phyloP scores from a whole-genome alignment of 208 protist genomes.

The Wallacemonas sp. region DNA sequence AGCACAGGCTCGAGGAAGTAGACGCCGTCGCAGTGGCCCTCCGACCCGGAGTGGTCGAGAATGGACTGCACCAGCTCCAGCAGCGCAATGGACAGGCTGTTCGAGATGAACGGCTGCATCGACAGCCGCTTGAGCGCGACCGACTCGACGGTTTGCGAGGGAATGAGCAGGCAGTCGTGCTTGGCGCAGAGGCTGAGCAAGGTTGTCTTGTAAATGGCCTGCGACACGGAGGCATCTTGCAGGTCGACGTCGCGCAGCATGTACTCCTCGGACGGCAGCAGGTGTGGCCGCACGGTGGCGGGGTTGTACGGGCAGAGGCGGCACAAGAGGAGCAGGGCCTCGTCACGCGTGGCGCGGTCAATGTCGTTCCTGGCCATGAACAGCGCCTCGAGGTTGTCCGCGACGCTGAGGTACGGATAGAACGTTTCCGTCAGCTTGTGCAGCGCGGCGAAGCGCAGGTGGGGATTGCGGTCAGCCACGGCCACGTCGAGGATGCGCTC shows the following conservation, averaged over 20 bases:
- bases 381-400: constrained; percentile 79
- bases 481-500: constrained; percentile 83
- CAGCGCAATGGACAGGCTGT: constrained; percentile 67
- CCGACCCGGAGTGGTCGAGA: constrained; percentile 62
- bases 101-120: constrained; percentile 74
- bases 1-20: constrained; percentile 62
- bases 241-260: constrained; percentile 83
- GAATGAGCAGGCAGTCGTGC: constrained; percentile 67
- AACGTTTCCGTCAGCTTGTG: constrained; percentile 60
- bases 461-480: constrained; percentile 67
- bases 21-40: constrained; percentile 58
- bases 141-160: constrained; percentile 56
- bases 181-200: constrained; percentile 73
- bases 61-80: constrained; percentile 73
- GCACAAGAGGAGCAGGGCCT: constrained; percentile 75
- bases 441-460: constrained; percentile 69
- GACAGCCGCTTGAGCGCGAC: constrained; percentile 66
- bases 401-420: constrained; percentile 77
- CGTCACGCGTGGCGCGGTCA: constrained; percentile 47
- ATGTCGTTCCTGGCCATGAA: constrained; percentile 86
- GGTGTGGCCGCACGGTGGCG: constrained; percentile 65
- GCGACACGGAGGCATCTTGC: constrained; percentile 77
- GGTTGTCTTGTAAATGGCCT: constrained; percentile 59
- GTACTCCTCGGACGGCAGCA: constrained; percentile 76
- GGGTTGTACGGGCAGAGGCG: constrained; percentile 73